phyloP scores from a whole-genome alignment of 257 asterid genomes.

The Solanum medicagineum region DNA sequence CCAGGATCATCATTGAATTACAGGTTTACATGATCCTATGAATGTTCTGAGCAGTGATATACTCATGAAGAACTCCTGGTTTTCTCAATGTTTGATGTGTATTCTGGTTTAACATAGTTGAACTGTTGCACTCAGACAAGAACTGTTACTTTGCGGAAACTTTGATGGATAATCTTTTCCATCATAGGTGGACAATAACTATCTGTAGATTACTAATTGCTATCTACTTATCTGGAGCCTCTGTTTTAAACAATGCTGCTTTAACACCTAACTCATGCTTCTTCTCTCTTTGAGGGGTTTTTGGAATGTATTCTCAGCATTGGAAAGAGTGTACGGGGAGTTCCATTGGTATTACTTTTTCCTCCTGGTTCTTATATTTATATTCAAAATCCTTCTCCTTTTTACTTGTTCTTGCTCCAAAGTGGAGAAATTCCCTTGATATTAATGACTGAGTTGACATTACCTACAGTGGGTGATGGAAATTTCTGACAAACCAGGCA shows the following conservation, averaged over 20 bases:
- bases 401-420: background rate
- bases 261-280: slow-evolving; percentile 13
- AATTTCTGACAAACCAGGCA: slow-evolving; percentile 50
- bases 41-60: background rate
- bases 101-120: background rate
- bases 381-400: background rate
- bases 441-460: background rate
- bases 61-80: background rate
- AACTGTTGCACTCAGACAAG: background rate
- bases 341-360: slow-evolving; percentile 39
- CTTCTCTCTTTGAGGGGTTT: slow-evolving; percentile 18
- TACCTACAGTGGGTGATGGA: slow-evolving; percentile 46
- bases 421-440: background rate
- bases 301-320: slow-evolving; percentile 29
- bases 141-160: background rate
- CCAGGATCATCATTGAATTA: background rate
- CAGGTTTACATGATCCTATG: background rate
- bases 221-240: background rate
- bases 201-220: background rate
- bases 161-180: background rate
- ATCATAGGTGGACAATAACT: background rate
- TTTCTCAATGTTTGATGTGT: background rate
- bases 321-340: slow-evolving; percentile 49
- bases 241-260: background rate
- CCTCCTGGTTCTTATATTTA: background rate